Evolutionary conservation across 192 early-diverging fungal genomes (phyloP).

Genomic region (Gamsiella multidivaricata): DNA sequence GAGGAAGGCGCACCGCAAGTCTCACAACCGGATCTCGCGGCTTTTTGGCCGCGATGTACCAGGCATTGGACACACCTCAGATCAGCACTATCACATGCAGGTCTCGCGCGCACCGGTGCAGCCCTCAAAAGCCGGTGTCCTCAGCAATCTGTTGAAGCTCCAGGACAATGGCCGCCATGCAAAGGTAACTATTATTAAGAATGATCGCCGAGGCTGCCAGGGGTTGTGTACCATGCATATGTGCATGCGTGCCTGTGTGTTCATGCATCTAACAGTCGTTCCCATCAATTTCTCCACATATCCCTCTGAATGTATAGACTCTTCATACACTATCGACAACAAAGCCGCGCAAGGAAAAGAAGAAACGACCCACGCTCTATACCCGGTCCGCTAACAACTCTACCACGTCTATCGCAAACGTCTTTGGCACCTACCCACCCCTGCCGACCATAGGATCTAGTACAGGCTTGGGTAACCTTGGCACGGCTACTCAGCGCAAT

Average conservation of each 20-base stretch:
- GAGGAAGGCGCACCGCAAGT: conserved; percentile 10
- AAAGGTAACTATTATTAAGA: conserved; percentile 8
- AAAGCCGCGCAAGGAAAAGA: conserved; percentile 42
- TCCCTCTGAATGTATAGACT: too few species aligned
- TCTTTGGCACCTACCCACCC: conserved; percentile 42
- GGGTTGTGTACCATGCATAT: too few species aligned
- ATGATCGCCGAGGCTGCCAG: too few species aligned
- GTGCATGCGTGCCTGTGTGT: too few species aligned
- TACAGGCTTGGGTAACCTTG: conserved; percentile 12
- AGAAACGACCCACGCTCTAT: conserved; percentile 40
- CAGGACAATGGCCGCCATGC: conserved; percentile 23
- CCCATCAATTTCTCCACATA: not conserved
- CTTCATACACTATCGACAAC: too few species aligned
- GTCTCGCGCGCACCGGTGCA: conserved; percentile 2
- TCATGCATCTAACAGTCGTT: too few species aligned
- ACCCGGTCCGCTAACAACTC: conserved; percentile 44
- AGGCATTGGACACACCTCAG: not conserved
- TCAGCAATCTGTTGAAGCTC: conserved; percentile 59
- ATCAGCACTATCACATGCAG: not conserved
- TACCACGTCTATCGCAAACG: conserved; percentile 10
- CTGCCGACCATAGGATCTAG: conserved; percentile 12
- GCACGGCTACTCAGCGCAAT: conserved; percentile 9
- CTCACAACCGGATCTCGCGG: conserved; percentile 28
- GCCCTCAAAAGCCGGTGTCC: conserved; percentile 54
- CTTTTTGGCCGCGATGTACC: conserved; percentile 25